Percentiles rank a stretch among this genome's conserved stretches.
Evolutionary conservation across 2,329 filamentous ascomycete species (phyloP).

Genomic region (Microcyclospora pomicola): DNA sequence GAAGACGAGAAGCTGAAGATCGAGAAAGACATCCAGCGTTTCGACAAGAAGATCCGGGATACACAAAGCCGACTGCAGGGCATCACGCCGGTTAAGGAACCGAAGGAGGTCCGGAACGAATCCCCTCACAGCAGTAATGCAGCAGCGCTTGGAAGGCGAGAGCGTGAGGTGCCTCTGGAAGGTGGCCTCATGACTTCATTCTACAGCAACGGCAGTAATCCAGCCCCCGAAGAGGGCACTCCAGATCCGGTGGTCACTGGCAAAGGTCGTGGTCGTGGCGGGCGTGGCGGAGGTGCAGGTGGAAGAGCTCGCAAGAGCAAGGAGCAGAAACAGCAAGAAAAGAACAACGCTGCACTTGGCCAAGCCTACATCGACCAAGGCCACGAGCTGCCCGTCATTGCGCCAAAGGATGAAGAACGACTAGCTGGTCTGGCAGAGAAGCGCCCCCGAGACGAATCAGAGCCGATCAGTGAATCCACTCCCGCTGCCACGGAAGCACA

Average conservation of each 20-base stretch:
- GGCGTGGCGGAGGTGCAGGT: slow-evolving; percentile 12
- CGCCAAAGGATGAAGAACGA: slow-evolving; percentile 44
- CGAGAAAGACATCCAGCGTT: slow-evolving; percentile 72
- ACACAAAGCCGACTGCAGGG: slow-evolving; percentile 79
- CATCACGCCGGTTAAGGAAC: slow-evolving; percentile 51
- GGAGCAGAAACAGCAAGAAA: slow-evolving; percentile 55
- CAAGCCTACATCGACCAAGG: slow-evolving; percentile 72
- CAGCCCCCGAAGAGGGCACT: slow-evolving; percentile 14
- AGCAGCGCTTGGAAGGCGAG: slow-evolving; percentile 15
- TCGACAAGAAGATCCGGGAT: slow-evolving; percentile 82
- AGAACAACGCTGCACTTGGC: slow-evolving; percentile 69
- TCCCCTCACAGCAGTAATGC: slow-evolving; percentile 33
- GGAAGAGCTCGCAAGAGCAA: slow-evolving; percentile 78
- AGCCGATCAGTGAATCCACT: slow-evolving; percentile 45
- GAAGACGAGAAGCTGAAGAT: slow-evolving; percentile 70
- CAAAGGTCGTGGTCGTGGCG: slow-evolving; percentile 36
- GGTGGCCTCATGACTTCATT: slow-evolving; percentile 79
- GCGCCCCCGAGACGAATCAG: slow-evolving; percentile 24
- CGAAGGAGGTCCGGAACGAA: slow-evolving; percentile 50
- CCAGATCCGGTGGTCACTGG: slow-evolving; percentile 13
- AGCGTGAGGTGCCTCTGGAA: slow-evolving; percentile 58
- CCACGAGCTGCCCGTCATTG: slow-evolving; percentile 52
- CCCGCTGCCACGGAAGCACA: slow-evolving; percentile 16
- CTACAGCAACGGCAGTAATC: slow-evolving; percentile 31
- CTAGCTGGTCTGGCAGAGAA: slow-evolving; percentile 24